Evolutionary conservation across 768 basidiomycete species (phyloP).

Genomic region (Phaffia australis): DNA sequence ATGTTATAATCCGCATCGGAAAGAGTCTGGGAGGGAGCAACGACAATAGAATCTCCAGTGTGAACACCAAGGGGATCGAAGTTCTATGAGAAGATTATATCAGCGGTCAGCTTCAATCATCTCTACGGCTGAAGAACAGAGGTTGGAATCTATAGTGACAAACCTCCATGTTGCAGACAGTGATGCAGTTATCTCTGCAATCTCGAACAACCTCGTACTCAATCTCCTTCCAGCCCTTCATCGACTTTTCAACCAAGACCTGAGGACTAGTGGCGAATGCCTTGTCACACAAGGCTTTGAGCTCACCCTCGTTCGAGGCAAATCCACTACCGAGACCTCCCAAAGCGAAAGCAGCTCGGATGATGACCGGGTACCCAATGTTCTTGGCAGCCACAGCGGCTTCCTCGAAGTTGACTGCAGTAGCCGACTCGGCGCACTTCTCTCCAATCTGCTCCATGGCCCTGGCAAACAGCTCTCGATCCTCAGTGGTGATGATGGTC

Average conservation of each 20-base stretch:
- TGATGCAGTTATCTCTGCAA: slow-evolving; percentile 96
- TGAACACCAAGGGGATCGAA: slow-evolving; percentile 98
- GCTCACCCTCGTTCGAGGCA: slow-evolving; percentile 83
- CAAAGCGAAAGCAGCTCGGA: slow-evolving; percentile 90
- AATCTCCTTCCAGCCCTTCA: slow-evolving; percentile 99
- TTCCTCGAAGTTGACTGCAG: slow-evolving; percentile 76
- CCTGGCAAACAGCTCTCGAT: slow-evolving; percentile 81
- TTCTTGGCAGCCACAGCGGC: slow-evolving; percentile 65
- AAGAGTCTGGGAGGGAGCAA: slow-evolving; percentile 93
- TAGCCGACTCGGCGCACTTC: slow-evolving; percentile 79
- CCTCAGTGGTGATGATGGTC: slow-evolving; percentile 94
- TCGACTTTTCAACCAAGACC: slow-evolving; percentile 96
- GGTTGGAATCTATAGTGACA: slow-evolving; percentile 31
- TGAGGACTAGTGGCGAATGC: slow-evolving; percentile 97
- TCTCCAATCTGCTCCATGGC: slow-evolving; percentile 95
- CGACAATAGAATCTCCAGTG: slow-evolving; percentile 95
- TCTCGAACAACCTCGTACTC: slow-evolving; percentile 98
- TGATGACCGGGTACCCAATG: slow-evolving; percentile 92
- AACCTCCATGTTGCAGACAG: slow-evolving; percentile 99
- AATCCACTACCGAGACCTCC: slow-evolving; percentile 94
- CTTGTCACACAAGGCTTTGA: slow-evolving; percentile 77
- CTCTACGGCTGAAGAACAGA: neutral
- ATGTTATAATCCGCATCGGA: slow-evolving; percentile 99
- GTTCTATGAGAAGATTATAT: slow-evolving; percentile 50
- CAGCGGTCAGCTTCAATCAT: neutral